A percentile compares a stretch with the other conserved stretches of the same genome.
Evolutionary conservation across 305 asterid species (phyloP).

Genomic region (Ilex paraguariensis): DNA sequence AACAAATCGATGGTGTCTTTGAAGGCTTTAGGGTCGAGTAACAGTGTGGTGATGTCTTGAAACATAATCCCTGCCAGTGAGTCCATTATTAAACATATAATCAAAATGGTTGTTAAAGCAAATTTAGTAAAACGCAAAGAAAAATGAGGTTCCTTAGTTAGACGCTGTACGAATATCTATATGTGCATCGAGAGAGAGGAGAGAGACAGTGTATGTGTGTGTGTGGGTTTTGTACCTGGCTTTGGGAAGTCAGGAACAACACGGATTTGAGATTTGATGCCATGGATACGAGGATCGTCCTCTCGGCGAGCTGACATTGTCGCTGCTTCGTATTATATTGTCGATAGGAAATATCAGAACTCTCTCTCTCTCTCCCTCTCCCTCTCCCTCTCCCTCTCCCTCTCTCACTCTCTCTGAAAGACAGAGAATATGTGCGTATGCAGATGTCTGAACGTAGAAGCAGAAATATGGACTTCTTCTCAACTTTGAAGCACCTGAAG

Average conservation of each 20-base stretch:
- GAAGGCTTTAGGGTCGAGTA: slow-evolving; percentile 71
- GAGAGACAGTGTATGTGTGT: neutral
- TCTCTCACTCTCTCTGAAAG: slow-evolving; percentile 2
- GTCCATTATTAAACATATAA: neutral
- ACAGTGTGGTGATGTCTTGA: slow-evolving; percentile 77
- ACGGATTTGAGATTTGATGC: slow-evolving; percentile 65
- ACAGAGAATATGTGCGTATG: neutral
- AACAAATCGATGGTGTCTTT: slow-evolving; percentile 78
- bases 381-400: neutral
- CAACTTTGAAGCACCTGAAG: slow-evolving; percentile 10
- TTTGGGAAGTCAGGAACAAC: slow-evolving; percentile 74
- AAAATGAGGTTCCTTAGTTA: neutral
- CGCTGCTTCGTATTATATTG: neutral
- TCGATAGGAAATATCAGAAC: too few relatives aligned
- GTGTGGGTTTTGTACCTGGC: slow-evolving; percentile 31
- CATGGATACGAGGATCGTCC: slow-evolving; percentile 61
- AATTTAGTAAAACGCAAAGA: neutral
- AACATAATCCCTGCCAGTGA: slow-evolving; percentile 70
- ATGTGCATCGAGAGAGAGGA: neutral
- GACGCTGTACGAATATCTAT: neutral
- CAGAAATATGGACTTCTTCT: neutral
- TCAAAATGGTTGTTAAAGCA: too few relatives aligned
- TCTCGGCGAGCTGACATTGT: slow-evolving; percentile 53
- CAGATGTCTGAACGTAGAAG: too few relatives aligned
- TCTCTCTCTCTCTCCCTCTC: neutral